Conservation (phyloP, 352 stramenopile species). For the Phytophthora pisi region DNA sequence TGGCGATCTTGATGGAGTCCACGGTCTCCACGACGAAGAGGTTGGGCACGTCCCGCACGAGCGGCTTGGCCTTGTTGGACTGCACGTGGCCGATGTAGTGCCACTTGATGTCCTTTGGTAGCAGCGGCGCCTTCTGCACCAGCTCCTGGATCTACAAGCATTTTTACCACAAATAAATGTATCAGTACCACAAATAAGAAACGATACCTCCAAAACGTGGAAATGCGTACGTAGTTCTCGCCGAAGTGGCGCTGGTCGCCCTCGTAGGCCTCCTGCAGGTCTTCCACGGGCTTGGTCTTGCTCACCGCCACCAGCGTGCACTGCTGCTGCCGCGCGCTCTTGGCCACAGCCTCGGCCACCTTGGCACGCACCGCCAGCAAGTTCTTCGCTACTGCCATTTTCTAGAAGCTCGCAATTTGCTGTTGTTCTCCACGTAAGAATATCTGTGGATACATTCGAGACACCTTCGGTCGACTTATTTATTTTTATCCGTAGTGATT, state of each 20-base stretch:
- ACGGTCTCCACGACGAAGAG: slow-evolving; percentile 97
- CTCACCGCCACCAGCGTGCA: slow-evolving; percentile 93
- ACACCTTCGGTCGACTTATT: neutral
- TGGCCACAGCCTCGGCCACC: slow-evolving; percentile 60
- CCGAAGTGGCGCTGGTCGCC: slow-evolving; percentile 95
- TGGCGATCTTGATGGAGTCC: slow-evolving; percentile 95
- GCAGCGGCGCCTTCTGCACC: slow-evolving; percentile 90
- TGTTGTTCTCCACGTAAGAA: neutral
- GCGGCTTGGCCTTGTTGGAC: slow-evolving; percentile 96
- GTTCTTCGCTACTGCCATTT: slow-evolving; percentile 61
- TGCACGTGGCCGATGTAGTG: slow-evolving; percentile 99
- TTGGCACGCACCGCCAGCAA: slow-evolving; percentile 64
- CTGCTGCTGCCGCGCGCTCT: slow-evolving; percentile 58
- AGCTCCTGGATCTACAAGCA: slow-evolving; percentile 94
- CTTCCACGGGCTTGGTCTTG: slow-evolving; percentile 94
- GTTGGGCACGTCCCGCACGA: slow-evolving; percentile 92
- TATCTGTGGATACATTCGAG: neutral
- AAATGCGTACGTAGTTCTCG: slow-evolving; percentile 95
- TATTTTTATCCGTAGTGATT: no score
- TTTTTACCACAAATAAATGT: slow-evolving; percentile 20
- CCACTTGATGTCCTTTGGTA: slow-evolving; percentile 94
- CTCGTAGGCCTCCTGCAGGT: slow-evolving; percentile 90
- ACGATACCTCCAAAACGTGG: slow-evolving; percentile 2
- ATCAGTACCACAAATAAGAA: slow-evolving; percentile 15
- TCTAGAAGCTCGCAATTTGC: slow-evolving; percentile 1